phyloP scores from a whole-genome alignment of 371 early-diverging fungal species.

The Apophysomyces ossiformis region DNA sequence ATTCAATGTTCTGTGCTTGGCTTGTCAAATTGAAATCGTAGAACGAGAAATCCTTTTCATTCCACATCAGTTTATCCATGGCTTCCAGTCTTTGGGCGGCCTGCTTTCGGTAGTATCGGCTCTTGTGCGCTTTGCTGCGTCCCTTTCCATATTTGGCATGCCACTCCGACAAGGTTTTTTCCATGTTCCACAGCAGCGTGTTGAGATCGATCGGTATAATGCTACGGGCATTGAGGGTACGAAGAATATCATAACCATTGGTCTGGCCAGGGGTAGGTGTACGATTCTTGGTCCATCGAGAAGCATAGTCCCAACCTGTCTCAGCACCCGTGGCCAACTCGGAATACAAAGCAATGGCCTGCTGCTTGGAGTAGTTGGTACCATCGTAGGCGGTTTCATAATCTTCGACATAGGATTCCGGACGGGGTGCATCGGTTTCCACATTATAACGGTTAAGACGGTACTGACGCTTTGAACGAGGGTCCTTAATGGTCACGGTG shows the following conservation, averaged over 20 bases:
- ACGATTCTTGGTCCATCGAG: slow-evolving; percentile 67
- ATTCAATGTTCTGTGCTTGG: slow-evolving; percentile 31
- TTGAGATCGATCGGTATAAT: slow-evolving; percentile 90
- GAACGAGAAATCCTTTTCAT: slow-evolving; percentile 46
- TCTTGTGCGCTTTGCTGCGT: slow-evolving; percentile 6
- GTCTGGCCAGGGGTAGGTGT: slow-evolving; percentile 25
- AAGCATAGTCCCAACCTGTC: slow-evolving; percentile 89
- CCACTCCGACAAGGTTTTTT: slow-evolving; percentile 62
- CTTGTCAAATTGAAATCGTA: slow-evolving; percentile 62
- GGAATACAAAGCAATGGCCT: slow-evolving; percentile 54
- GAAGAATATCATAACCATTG: slow-evolving; percentile 43
- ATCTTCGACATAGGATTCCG: slow-evolving; percentile 82
- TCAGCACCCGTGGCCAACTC: slow-evolving; percentile 87
- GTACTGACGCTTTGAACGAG: slow-evolving; percentile 18
- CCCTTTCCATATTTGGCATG: slow-evolving; percentile 32
- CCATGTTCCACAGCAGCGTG: slow-evolving; percentile 77
- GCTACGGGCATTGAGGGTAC: slow-evolving; percentile 60
- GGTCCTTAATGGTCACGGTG: slow-evolving; percentile 42
- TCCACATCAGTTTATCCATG: slow-evolving; percentile 58
- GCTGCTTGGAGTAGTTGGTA: slow-evolving; percentile 28
- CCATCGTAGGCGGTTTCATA: slow-evolving; percentile 54
- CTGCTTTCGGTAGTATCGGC: slow-evolving; percentile 35
- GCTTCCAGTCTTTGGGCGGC: slow-evolving; percentile 48
- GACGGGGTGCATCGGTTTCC: slow-evolving; percentile 66
- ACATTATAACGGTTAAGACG: slow-evolving; percentile 66